These are phyloP conservation scores for Fusarium foetens DNA, from an alignment of 2,329 filamentous ascomycete genomes.

Conservation along the genomic window DNA sequence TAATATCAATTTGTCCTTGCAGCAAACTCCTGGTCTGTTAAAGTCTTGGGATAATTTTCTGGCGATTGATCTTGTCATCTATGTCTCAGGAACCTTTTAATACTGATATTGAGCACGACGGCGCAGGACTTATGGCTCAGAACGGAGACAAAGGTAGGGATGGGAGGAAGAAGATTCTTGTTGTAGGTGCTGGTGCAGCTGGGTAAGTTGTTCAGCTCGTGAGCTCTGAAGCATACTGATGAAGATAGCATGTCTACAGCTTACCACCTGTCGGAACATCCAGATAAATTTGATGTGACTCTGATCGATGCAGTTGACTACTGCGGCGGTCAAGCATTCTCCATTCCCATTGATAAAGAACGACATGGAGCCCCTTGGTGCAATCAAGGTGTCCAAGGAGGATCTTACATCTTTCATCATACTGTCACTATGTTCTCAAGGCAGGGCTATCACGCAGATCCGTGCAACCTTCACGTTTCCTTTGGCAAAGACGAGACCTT, in stretches of 20 bases:
- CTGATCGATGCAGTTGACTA: conserved; percentile 30
- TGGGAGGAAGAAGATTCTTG: conserved; percentile 15
- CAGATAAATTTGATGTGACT: conserved; percentile 26
- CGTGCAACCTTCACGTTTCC: conserved; percentile 21
- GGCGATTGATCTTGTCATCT: background rate
- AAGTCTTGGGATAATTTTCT: background rate
- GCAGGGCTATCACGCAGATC: conserved; percentile 24
- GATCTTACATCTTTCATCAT: conserved; percentile 32
- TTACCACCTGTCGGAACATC: conserved; percentile 19
- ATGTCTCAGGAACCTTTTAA: conserved; percentile 3
- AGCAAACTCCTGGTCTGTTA: accelerated
- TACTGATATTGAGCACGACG: conserved; percentile 23
- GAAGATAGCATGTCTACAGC: conserved; percentile 23
- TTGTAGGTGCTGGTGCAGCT: conserved; percentile 31
- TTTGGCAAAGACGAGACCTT: conserved; percentile 27
- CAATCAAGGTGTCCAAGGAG: conserved; percentile 26
- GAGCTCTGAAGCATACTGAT: background rate
- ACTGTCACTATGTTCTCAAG: conserved; percentile 31
- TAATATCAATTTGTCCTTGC: background rate
- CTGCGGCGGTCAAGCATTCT: conserved; percentile 30
- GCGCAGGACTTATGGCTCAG: conserved; percentile 25
- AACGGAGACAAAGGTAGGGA: conserved; percentile 16
- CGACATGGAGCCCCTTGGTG: conserved; percentile 31
- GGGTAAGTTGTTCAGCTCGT: conserved; percentile 9
- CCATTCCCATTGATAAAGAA: conserved; percentile 31